Conservation (phyloP, 495 filamentous ascomycete genomes). For the Terfezia boudieri region DNA sequence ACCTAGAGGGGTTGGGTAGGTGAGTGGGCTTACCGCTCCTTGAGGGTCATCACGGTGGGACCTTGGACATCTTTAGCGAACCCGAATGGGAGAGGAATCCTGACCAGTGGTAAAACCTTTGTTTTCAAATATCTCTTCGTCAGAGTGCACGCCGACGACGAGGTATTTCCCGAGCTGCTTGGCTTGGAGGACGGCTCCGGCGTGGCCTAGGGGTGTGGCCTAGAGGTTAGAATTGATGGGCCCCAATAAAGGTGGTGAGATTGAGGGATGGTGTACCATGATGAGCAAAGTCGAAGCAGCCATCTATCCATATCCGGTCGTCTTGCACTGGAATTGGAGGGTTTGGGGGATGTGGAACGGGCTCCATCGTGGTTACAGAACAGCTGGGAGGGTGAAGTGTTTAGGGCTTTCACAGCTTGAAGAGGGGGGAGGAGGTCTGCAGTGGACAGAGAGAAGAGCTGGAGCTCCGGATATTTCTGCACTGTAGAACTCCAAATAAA, state of each 20-base stretch:
- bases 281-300: conserved; percentile 97
- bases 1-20: not conserved
- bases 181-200: conserved; percentile 88
- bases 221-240: not conserved
- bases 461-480: too few species aligned
- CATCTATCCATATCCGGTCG: conserved; percentile 84
- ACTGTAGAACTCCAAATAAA: too few species aligned
- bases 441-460: too few species aligned
- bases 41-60: conserved; percentile 84
- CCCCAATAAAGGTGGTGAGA: not conserved
- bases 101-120: conserved; percentile 34
- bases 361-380: not conserved
- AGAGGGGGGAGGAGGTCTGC: too few species aligned
- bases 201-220: conserved; percentile 43
- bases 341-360: not conserved
- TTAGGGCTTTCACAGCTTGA: too few species aligned
- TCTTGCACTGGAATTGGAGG: conserved; percentile 23
- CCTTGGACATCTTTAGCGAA: not conserved
- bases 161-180: conserved; percentile 68
- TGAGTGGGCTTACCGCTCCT: conserved; percentile 34
- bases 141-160: conserved; percentile 77
- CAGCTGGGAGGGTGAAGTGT: not conserved
- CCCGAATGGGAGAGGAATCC: too few species aligned
- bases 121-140: conserved; percentile 83
- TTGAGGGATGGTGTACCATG: conserved; percentile 37